Base-by-base conservation (phyloP, 1,139 yeast genomes). In the Magnusiomyces tetraspermus region DNA sequence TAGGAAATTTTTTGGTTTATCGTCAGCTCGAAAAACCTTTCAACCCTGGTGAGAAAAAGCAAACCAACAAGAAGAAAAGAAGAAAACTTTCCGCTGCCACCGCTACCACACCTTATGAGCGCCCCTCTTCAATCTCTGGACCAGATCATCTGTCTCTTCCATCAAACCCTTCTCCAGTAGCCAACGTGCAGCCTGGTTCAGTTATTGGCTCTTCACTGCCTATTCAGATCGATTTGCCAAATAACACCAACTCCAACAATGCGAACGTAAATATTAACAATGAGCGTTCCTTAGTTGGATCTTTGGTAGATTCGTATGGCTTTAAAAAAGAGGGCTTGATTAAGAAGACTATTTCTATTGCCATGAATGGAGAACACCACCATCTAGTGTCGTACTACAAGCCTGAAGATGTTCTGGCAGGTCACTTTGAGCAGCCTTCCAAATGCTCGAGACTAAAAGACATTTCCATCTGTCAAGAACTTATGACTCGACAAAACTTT, bases 1-100 rank as follows among this genome's bases (percentile, higher is more conserved):
- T 87, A 44, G 96, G 95, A 2, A 74, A 94, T 54, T 89, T 89
- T 60, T 71, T 89, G 43, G 83, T 89, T 10, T 89, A 89, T 67
- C 76, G 95, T 44, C 94, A 86, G 66, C 71, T 86, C 52, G 89
- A 85, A 61, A 77, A 78, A 59, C 74, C 74, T 26, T 72, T 76
- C 15, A 67, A 69, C 10, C 69, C 72, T 2, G 72, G 71, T 21
- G 71, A 69, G 52, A 69, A 69, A 60, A 71, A 71, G 56, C 63
- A 69, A 38, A 64, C 70, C 15, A 62, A 66, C n/a, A 60, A 43
- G 61, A 57, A 66, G 28, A 59, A 59, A 55, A 63, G 60, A 55
- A 60, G 56, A 41, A 36, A 54, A 41, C 33, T 11, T 28, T 28
- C 33, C 11, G 11, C 11, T 11, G 6, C 33, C 11, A 6, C 11